phyloP scores from a whole-genome alignment of 306 rosid species.

The Canavalia ensiformis region DNA sequence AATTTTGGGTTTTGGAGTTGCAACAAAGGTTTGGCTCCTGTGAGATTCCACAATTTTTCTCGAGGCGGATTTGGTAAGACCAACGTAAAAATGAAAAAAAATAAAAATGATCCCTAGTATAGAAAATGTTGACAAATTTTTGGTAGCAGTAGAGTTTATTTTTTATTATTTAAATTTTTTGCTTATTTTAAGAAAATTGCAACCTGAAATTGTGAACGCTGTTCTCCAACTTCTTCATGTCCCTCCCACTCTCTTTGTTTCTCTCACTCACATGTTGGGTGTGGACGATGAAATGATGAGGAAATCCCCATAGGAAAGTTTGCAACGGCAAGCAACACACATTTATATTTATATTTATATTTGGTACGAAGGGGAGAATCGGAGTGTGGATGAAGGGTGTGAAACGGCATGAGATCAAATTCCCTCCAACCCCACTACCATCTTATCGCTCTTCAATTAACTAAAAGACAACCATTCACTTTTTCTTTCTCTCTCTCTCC shows the following conservation, averaged over 20 bases:
- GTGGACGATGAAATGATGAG: constrained; percentile 56
- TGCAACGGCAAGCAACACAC: constrained; percentile 14
- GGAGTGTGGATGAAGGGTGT: constrained; percentile 6
- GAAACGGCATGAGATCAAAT: constrained; percentile 28
- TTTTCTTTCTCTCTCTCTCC: constrained; percentile 17
- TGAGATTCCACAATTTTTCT: constrained; percentile 36
- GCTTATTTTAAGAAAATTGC: neutral
- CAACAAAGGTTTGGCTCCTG: neutral
- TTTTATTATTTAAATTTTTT: neutral
- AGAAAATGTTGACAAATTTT: constrained; percentile 48
- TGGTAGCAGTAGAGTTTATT: constrained; percentile 41
- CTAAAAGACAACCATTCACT: constrained; percentile 48
- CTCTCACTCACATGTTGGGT: constrained; percentile 46
- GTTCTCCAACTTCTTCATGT: constrained; percentile 34
- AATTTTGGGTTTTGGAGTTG: constrained; percentile 31
- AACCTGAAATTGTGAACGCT: constrained; percentile 45
- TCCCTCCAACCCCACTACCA: constrained; percentile 44
- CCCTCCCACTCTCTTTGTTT: constrained; percentile 26
- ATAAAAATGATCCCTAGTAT: neutral
- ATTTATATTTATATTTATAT: neutral
- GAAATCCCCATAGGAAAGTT: constrained; percentile 47
- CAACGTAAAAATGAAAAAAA: neutral
- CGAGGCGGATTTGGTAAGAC: constrained; percentile 20
- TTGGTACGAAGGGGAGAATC: constrained; percentile 25
- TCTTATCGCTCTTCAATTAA: neutral